Conservation (phyloP, 306 rosid genomes). For the Lathyrus tuberosus region DNA sequence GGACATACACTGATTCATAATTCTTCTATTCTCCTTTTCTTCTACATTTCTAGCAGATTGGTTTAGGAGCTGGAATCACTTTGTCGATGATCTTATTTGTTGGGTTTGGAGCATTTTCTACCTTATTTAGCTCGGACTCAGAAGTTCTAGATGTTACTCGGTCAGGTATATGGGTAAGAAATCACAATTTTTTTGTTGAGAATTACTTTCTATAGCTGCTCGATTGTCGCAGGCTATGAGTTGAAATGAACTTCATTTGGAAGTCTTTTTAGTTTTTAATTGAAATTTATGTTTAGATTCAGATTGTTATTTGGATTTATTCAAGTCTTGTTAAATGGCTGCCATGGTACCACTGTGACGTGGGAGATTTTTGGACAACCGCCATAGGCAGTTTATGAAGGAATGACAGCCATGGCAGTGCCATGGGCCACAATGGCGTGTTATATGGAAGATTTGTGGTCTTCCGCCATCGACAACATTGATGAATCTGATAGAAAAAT, state of each 20-base stretch:
- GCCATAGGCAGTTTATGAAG: no score
- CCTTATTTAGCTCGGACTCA: constrained; percentile 76
- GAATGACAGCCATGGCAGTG: no score
- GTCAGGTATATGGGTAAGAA: no score
- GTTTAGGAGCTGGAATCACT: constrained; percentile 64
- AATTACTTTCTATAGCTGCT: constrained; percentile 1
- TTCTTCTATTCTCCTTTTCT: constrained; percentile 33
- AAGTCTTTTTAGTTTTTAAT: not conserved
- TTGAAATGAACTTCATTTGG: constrained; percentile 11
- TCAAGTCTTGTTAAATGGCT: no score
- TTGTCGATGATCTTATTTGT: constrained; percentile 69
- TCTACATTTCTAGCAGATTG: constrained; percentile 62
- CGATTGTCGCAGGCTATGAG: constrained; percentile 20
- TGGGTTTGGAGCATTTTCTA: constrained; percentile 75
- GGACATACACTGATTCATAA: constrained; percentile 34
- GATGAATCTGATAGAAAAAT: no score
- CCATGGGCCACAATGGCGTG: no score
- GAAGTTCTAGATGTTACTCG: no score
- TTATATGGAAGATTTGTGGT: no score
- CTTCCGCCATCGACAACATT: no score
- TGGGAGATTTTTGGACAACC: no score
- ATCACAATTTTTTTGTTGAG: constrained; percentile 10
- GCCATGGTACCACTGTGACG: no score
- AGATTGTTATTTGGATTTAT: constrained; percentile 3
- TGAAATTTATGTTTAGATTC: not conserved